Percentiles rank a stretch among this genome's conserved stretches.
These are phyloP conservation scores for Pseudocercospora ulei DNA, from an alignment of 2,329 filamentous ascomycete genomes.

Conservation along the genomic window DNA sequence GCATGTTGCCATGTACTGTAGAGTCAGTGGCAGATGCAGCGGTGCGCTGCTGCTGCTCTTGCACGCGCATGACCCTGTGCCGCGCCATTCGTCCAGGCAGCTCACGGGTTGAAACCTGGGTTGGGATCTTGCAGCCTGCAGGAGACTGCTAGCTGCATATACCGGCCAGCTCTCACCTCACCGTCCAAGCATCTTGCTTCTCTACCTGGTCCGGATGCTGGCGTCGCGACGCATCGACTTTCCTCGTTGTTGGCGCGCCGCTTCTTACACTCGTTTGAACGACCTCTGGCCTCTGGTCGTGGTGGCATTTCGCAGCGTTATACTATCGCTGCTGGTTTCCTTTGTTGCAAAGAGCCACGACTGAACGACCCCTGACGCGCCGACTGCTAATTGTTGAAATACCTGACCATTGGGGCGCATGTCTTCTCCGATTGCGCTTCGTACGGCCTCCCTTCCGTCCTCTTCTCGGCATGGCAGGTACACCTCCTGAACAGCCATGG, in stretches of 20 bases:
- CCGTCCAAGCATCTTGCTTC: slow-evolving; percentile 19
- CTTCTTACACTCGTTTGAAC: slow-evolving; percentile 31
- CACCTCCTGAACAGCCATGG: slow-evolving; percentile 39
- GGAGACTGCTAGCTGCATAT: slow-evolving; percentile 15
- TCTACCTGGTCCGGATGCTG: slow-evolving; percentile 22
- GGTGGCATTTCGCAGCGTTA: slow-evolving; percentile 15
- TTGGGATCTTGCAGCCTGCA: slow-evolving; percentile 14
- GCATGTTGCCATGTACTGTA: no score
- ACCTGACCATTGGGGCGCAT: slow-evolving; percentile 28
- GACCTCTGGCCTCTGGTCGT: slow-evolving; percentile 17
- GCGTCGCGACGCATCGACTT: slow-evolving; percentile 26
- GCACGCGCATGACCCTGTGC: slow-evolving; percentile 5
- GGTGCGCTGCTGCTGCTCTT: background rate
- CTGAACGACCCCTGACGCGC: slow-evolving; percentile 28
- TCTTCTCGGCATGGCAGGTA: slow-evolving; percentile 37
- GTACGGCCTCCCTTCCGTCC: slow-evolving; percentile 28
- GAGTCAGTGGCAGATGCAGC: slow-evolving; percentile 3
- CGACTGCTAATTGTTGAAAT: slow-evolving; percentile 22
- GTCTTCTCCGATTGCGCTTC: slow-evolving; percentile 27
- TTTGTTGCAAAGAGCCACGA: slow-evolving; percentile 27
- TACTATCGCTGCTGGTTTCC: slow-evolving; percentile 23
- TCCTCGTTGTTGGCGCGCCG: slow-evolving; percentile 27
- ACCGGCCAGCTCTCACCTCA: slow-evolving; percentile 21
- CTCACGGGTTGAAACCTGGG: slow-evolving; percentile 8
- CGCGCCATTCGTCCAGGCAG: slow-evolving; percentile 18